Evolutionary conservation across 495 filamentous ascomycete species (phyloP), one percentile per base, ranked within the genome.

Genomic region (Aspergillus panamensis): DNA sequence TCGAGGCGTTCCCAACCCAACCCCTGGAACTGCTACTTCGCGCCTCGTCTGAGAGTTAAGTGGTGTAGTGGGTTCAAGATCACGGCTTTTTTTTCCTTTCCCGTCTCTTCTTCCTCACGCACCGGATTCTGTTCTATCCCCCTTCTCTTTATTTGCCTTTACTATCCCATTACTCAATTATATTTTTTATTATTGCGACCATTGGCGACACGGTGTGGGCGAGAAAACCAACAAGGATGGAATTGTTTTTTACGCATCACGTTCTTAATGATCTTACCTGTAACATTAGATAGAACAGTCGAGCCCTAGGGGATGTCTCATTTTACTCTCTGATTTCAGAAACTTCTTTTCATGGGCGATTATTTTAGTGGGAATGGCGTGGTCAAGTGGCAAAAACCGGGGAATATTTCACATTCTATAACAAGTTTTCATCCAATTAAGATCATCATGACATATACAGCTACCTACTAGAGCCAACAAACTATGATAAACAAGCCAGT

Each of bases 1-100:
- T 58, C 71, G 71, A 56, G 79, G 70, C 14, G 64, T 69, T 44
- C 53, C 64, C 6, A 63, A 70, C 49, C 62, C 60, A n/a, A 63
- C 53, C 25, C 67, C 58, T 19, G 69, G 64, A 31, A 69, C 64
- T 32, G 64, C 64, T 48, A 70, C 66, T 6, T 68, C 69, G 37
- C 67, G 65, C 16, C 58, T 71, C 16, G 63, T 65, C 31, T 69
- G 52, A 65, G 20, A 19, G n/a, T 17, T 20, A 30, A 42, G 17
- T 3, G 25, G 40, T n/a, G 8, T 32, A 12, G 8, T 25, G 25
- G 39, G 19, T 30, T 29, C 20, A 6, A 33, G 14, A 31, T 30
- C 13, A 45, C 21, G 39, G 4, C 30, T 32, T 45, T 20, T 9
- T 45, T 16, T n/a, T 29, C 33, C 33, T 13, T 42, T 19, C 42